These are phyloP conservation scores for Salix arbutifolia DNA, from an alignment of 345 rosid species.

Conservation along the genomic window DNA sequence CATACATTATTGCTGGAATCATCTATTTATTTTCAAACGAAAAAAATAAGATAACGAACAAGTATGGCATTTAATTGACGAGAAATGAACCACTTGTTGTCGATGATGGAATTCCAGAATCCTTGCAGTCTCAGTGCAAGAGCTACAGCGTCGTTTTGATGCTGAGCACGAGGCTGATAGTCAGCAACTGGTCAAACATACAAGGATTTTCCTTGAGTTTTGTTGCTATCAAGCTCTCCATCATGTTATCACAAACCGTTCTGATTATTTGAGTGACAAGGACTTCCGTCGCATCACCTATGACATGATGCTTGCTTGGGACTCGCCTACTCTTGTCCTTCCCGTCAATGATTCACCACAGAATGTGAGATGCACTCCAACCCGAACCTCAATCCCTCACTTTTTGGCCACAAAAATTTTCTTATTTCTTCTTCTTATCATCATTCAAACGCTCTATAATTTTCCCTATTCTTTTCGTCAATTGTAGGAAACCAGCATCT, in stretches of 20 bases:
- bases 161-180: slow-evolving; percentile 71
- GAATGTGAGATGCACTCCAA: background rate
- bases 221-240: slow-evolving; percentile 72
- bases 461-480: background rate
- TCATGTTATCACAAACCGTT: slow-evolving; percentile 26
- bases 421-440: background rate
- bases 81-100: too few species aligned
- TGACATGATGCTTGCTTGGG: slow-evolving; percentile 99
- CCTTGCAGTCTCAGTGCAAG: slow-evolving; percentile 58
- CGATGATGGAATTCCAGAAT: slow-evolving; percentile 35
- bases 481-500: slow-evolving; percentile 48
- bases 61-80: too few species aligned
- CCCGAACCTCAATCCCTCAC: background rate
- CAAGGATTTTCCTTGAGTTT: slow-evolving; percentile 75
- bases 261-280: slow-evolving; percentile 64
- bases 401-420: background rate
- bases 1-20: too few species aligned
- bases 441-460: too few species aligned
- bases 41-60: too few species aligned
- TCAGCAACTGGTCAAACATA: slow-evolving; percentile 58
- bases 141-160: slow-evolving; percentile 67
- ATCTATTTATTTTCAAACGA: too few species aligned
- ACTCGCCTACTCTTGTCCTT: slow-evolving; percentile 50
- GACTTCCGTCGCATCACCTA: slow-evolving; percentile 73
- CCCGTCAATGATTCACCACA: slow-evolving; percentile 8